Conservation (phyloP, 768 basidiomycete species). For the Tulasnella sp. region DNA sequence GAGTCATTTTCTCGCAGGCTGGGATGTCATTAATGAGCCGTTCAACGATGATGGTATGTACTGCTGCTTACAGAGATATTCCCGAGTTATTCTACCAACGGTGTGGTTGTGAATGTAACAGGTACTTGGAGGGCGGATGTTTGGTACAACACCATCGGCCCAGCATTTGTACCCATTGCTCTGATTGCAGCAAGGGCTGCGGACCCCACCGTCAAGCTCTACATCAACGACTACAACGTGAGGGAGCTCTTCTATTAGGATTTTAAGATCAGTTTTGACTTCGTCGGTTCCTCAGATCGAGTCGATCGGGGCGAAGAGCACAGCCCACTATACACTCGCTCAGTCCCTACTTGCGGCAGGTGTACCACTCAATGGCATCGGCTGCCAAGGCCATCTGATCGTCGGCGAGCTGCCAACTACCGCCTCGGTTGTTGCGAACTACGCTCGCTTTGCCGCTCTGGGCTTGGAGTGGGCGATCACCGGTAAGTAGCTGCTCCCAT, state of each 20-base stretch:
- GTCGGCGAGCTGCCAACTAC: not conserved
- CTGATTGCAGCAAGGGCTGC: slow-evolving; percentile 37
- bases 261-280: slow-evolving; percentile 21
- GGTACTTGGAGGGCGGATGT: slow-evolving; percentile 41
- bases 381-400: slow-evolving; percentile 31
- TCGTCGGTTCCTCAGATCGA: slow-evolving; percentile 14
- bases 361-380: slow-evolving; percentile 50
- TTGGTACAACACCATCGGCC: slow-evolving; percentile 43
- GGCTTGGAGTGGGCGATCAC: slow-evolving; percentile 60
- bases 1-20: not conserved
- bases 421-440: slow-evolving; percentile 32
- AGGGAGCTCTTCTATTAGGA: slow-evolving; percentile 13
- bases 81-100: too few relatives aligned
- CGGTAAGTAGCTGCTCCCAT: not conserved
- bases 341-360: slow-evolving; percentile 36
- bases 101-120: not conserved
- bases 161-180: slow-evolving; percentile 39
- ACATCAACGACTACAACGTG: slow-evolving; percentile 28
- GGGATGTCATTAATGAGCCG: slow-evolving; percentile 49
- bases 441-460: slow-evolving; percentile 43
- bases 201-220: slow-evolving; percentile 46
- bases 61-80: too few relatives aligned
- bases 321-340: slow-evolving; percentile 45
- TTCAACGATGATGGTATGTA: slow-evolving; percentile 43
- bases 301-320: slow-evolving; percentile 37